A percentile compares a stretch with the other conserved stretches of the same genome.
phyloP scores from a whole-genome alignment of 2,329 filamentous ascomycete species.

The Xylariales sp. region DNA sequence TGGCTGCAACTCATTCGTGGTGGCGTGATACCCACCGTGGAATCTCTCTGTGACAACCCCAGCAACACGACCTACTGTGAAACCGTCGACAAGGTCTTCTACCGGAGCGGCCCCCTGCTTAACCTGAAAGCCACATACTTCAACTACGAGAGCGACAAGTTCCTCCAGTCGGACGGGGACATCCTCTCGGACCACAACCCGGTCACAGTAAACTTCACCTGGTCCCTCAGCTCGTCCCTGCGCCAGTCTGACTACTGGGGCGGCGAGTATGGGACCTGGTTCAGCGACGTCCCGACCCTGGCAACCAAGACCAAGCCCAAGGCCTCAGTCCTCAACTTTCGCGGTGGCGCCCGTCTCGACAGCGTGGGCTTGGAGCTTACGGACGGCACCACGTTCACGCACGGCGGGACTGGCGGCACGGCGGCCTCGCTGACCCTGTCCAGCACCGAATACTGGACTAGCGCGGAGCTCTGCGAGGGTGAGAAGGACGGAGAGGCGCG shows the following conservation, averaged over 20 bases:
- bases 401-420: conserved; percentile 50
- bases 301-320: conserved; percentile 26
- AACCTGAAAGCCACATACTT: conserved; percentile 43
- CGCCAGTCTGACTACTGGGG: conserved; percentile 43
- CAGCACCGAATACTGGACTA: conserved; percentile 42
- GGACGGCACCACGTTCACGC: conserved; percentile 42
- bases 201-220: conserved; percentile 50
- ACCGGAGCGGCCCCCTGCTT: conserved; percentile 45
- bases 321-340: conserved; percentile 36
- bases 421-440: conserved; percentile 37
- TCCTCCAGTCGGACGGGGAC: conserved; percentile 51
- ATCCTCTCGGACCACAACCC: conserved; percentile 64
- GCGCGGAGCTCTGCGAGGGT: conserved; percentile 46
- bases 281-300: conserved; percentile 46
- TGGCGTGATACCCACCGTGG: conserved; percentile 39
- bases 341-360: conserved; percentile 46
- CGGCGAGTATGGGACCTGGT: conserved; percentile 47
- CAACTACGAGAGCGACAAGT: conserved; percentile 51
- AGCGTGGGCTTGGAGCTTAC: conserved; percentile 41
- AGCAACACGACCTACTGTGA: conserved; percentile 52
- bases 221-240: conserved; percentile 31
- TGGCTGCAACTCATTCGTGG: conserved; percentile 53
- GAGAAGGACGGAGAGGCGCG: conserved; percentile 40
- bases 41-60: conserved; percentile 54
- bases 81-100: conserved; percentile 64